Base-by-base conservation (phyloP, 2,329 filamentous ascomycete species). In the Dactylonectria estremocensis region DNA sequence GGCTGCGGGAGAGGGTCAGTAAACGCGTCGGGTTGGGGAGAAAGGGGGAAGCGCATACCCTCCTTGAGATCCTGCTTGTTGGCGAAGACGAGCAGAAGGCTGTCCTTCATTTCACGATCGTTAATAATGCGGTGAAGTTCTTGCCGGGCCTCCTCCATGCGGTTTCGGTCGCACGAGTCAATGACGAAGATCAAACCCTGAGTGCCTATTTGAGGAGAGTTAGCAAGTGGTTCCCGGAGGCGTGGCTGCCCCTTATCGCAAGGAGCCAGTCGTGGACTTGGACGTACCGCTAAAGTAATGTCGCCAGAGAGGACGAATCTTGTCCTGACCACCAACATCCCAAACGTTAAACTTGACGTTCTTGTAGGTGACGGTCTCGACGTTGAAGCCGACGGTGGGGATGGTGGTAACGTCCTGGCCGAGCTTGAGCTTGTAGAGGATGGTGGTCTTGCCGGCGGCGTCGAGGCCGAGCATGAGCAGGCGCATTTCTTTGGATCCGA, bases 321-420 rank as follows among this genome's bases (percentile, higher is more conserved):
- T 98, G 89, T 98, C 95, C 88, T 98, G 95, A 73, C 95, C 95
- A 83, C 95, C 95, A 68, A 98, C 95, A 86, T 98, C 95, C 95
- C 95, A 98, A 71, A 98, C 95, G 78, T 97, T 98, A 88, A 98
- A 98, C 85, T 98, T 97, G 84, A 98, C 95, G 83, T 98, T 98
- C 89, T 98, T 98, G 88, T 97, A 98, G 75, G 95, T 97, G 78
- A 98, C 95, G 5, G 95, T 97, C 88, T 98, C 95, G 83, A 98
- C 96, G 89, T 98, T 98, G 89, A 98, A 98, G 76, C 95, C 96
- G 77, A 99, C 96, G 37, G 96, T 99, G 53, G 96, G 96, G 80
- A 98, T 98, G 59, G 96, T 98, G 69, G 96, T 98, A 78, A 98
- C 95, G 80, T 97, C 95, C 87, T 98, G 95, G 83, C 95, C 95